Base-by-base conservation (phyloP, 164 flowering plant species). In the Vitis cinerea region DNA sequence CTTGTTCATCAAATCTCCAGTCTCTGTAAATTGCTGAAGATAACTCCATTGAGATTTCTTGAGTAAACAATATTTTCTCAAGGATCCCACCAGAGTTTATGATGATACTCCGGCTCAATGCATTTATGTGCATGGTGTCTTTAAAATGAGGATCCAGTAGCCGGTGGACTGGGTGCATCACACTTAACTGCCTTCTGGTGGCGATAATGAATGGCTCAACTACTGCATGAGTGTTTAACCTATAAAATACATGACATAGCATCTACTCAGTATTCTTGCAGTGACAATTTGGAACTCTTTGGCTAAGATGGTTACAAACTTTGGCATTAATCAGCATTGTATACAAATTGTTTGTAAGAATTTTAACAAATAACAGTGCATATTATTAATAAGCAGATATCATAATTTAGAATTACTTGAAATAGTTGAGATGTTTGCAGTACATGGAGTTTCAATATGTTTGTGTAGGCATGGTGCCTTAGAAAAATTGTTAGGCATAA, bases 141-240 rank as follows among this genome's bases (percentile, higher is more conserved):
- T 79, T 80, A 74, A 90, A 87, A 68, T 88, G 95, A 48, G 95
- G 95, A 53, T 85, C 71, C 17, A 92, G 59, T 3, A 92, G 81
- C 73, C 75, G 69, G 64, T 88, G 78, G 10, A 92, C 71, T 0
- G 95, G 97, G 65, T 92, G 97, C 81, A 92, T 83, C 60, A 64
- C 78, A 64, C 97, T 92, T 50, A 92, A 68, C 17, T 88, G 93
- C 74, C 95, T 82, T 57, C 83, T 84, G 0, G 91, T 80, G 11
- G 92, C 92, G 12, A 92, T 88, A 49, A 90, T 70, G 72, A 90
- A 83, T 13, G 97, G 93, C 70, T 92, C 95, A 6, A 87, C 58
- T 0, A 76, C 83, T 0, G 89, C 88, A 62, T 89, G 94, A 1
- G 94, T 91, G 30, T 83, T 72, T 70, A 87, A 72, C 94, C 93